Percentiles rank a stretch among this genome's conserved stretches.
Conservation (phyloP, 805 yeast species). For the Lipomyces yamadae region DNA sequence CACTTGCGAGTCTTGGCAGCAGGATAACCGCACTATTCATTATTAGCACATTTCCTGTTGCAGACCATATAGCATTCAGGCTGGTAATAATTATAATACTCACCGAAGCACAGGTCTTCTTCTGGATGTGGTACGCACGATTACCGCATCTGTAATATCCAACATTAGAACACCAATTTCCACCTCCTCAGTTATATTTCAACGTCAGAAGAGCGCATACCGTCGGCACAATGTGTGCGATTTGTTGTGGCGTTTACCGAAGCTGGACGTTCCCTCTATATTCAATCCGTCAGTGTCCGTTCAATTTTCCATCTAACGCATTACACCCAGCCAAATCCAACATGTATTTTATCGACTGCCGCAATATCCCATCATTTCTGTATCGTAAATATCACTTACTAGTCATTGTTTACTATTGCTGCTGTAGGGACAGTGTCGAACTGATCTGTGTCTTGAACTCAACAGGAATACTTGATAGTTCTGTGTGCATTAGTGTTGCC, state of each 20-base stretch:
- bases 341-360: background rate
- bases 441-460: background rate
- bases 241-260: conserved; percentile 99
- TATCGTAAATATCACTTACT: conserved; percentile 13
- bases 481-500: background rate
- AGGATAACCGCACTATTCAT: conserved; percentile 87
- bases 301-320: background rate
- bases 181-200: background rate
- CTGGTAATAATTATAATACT: background rate
- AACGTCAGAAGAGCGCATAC: conserved; percentile 5
- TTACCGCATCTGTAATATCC: conserved; percentile 77
- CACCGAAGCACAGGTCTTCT: conserved; percentile 91
- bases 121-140: conserved; percentile 98
- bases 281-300: conserved; percentile 13
- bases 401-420: conserved; percentile 23
- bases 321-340: background rate
- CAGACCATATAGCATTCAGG: background rate
- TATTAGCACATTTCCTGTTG: background rate
- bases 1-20: conserved; percentile 89
- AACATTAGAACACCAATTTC: background rate
- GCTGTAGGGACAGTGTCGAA: background rate
- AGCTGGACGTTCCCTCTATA: conserved; percentile 98
- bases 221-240: conserved; percentile 96
- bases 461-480: background rate
- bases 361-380: too few species aligned